These are phyloP conservation scores for Beauveria asiatica DNA, from an alignment of 2,329 filamentous ascomycete species.

Conservation along the genomic window DNA sequence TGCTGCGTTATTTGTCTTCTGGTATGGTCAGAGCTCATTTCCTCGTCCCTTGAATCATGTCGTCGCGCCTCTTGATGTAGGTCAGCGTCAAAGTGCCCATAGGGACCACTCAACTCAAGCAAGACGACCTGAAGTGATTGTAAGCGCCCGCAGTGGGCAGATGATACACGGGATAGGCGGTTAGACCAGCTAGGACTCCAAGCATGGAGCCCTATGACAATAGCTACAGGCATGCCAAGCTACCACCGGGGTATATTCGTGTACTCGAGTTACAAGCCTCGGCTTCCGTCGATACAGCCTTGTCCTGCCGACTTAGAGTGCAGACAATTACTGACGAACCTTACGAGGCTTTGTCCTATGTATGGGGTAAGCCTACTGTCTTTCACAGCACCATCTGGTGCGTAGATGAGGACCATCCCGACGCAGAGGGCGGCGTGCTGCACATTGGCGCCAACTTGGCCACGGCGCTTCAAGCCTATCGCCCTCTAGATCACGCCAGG, in stretches of 20 bases:
- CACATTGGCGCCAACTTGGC: slow-evolving; percentile 9
- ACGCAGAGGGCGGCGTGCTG: background rate
- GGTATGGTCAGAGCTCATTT: too few relatives aligned
- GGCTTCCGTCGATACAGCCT: background rate
- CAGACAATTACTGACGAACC: slow-evolving; percentile 6
- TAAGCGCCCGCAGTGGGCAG: background rate
- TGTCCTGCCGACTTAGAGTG: background rate
- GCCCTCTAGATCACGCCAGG: background rate
- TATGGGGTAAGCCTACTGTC: slow-evolving; percentile 7
- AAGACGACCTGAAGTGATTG: background rate
- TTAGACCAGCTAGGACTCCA: background rate
- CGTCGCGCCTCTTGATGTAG: background rate
- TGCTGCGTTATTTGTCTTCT: background rate
- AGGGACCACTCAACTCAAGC: background rate
- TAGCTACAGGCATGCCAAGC: background rate
- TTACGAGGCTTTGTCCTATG: slow-evolving; percentile 12
- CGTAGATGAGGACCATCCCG: background rate
- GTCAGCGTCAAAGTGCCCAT: background rate
- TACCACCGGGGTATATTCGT: background rate
- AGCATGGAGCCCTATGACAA: background rate
- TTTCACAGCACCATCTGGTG: slow-evolving; percentile 2
- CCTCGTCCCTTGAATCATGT: background rate
- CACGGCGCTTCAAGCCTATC: slow-evolving; percentile 9
- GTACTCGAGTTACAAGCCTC: slow-evolving; percentile 8
- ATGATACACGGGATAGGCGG: background rate